Evolutionary conservation across 1,284 basidiomycete species (phyloP).

Genomic region (Heliocybe sulcata): DNA sequence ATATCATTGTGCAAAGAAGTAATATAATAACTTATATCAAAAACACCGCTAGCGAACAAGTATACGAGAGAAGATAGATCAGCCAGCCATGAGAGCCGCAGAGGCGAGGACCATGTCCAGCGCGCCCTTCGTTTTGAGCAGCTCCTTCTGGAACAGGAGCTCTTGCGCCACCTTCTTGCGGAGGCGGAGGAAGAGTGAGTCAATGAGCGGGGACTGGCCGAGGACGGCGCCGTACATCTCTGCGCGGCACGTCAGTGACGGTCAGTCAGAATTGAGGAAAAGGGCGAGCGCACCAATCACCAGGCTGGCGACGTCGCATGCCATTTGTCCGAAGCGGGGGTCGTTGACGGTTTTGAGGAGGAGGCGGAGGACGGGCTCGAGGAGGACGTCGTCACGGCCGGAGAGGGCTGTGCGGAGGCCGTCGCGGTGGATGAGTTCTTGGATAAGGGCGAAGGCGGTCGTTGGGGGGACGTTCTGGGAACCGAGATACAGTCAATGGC

Average conservation of each 20-base stretch:
- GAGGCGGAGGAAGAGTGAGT: conserved; percentile 79
- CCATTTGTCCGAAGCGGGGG: conserved; percentile 86
- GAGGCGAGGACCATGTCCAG: conserved; percentile 89
- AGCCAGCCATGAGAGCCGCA: conserved; percentile 29
- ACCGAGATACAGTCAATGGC: not conserved
- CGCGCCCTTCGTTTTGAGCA: conserved; percentile 81
- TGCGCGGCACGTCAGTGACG: conserved; percentile 25
- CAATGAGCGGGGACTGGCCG: conserved; percentile 91
- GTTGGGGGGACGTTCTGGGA: conserved; percentile 70
- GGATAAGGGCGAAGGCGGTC: conserved; percentile 86
- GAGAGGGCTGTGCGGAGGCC: conserved; percentile 82
- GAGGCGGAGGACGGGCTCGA: conserved; percentile 87
- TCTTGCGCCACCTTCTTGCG: conserved; percentile 83
- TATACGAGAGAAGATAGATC: not conserved
- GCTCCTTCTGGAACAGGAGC: conserved; percentile 85
- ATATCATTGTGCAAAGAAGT: conserved; percentile 4
- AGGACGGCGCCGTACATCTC: conserved; percentile 91
- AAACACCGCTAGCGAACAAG: not conserved
- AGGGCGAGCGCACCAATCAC: conserved; percentile 66
- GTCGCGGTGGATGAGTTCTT: conserved; percentile 91
- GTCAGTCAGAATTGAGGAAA: conserved; percentile 8
- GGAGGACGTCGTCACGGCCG: conserved; percentile 89
- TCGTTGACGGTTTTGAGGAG: conserved; percentile 85
- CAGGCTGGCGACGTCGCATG: conserved; percentile 76
- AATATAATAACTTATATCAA: not conserved